Percentiles rank a stretch among this genome's conserved stretches.
phyloP scores from a whole-genome alignment of 2,329 filamentous ascomycete species.

The Knufia petricola region DNA sequence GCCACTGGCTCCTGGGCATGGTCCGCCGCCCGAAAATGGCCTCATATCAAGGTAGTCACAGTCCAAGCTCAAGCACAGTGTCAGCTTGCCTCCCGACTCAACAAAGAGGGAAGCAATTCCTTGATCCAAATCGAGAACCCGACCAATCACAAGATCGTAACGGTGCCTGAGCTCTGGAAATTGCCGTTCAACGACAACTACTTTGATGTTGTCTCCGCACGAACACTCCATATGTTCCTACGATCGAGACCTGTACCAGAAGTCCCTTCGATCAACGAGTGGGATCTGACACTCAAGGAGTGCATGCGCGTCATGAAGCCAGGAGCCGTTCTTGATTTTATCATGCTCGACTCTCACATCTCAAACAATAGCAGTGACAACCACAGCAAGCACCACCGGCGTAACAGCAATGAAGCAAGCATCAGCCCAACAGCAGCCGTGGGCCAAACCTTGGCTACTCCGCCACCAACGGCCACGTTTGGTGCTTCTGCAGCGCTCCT shows the following conservation, averaged over 20 bases:
- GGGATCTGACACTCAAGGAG: conserved; percentile 73
- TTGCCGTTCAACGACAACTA: conserved; percentile 77
- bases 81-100: conserved; percentile 49
- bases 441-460: conserved; percentile 55
- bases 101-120: not conserved
- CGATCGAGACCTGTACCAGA: conserved; percentile 56
- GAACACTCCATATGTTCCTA: conserved; percentile 74
- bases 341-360: conserved; percentile 79
- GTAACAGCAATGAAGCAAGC: conserved; percentile 66
- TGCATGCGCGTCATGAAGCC: conserved; percentile 88
- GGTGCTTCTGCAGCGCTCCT: not conserved
- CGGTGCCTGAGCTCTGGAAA: conserved; percentile 64
- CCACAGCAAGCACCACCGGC: not conserved
- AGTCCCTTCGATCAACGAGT: conserved; percentile 64
- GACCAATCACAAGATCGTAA: conserved; percentile 74
- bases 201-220: conserved; percentile 86
- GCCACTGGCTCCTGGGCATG: conserved; percentile 89
- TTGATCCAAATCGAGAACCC: conserved; percentile 60
- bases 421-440: conserved; percentile 74
- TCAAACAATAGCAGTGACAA: conserved; percentile 6
- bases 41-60: conserved; percentile 77
- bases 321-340: conserved; percentile 85
- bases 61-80: conserved; percentile 68
- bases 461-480: conserved; percentile 1
- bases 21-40: conserved; percentile 80